Percentiles rank a stretch among this genome's conserved stretches.
These are phyloP conservation scores for Laetiporus sulphureus DNA, from an alignment of 1,284 basidiomycete genomes.

Conservation along the genomic window DNA sequence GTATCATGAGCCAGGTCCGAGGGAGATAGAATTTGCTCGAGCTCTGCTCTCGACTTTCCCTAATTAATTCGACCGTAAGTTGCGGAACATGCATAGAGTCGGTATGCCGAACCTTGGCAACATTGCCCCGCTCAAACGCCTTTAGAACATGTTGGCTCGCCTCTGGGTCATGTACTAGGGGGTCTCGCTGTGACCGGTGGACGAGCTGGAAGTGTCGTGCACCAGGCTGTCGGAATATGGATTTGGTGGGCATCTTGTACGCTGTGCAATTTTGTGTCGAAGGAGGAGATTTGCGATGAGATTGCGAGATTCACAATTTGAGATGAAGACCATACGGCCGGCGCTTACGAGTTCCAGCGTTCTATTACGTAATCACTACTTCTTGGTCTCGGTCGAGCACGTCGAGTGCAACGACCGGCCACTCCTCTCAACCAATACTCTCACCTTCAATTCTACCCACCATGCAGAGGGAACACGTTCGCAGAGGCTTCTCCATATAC, in stretches of 20 bases:
- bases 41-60: constrained; percentile 74
- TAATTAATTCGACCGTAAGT: constrained; percentile 20
- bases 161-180: constrained; percentile 90
- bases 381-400: constrained; percentile 14
- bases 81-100: constrained; percentile 2
- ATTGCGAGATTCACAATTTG: not conserved
- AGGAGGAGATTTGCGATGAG: not conserved
- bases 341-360: no score
- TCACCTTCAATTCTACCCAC: constrained; percentile 8
- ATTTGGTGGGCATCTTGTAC: constrained; percentile 58
- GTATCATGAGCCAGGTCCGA: constrained; percentile 49
- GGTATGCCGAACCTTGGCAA: constrained; percentile 46
- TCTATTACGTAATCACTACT: constrained; percentile 15
- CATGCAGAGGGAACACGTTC: constrained; percentile 68
- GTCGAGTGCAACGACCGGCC: constrained; percentile 10
- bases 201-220: constrained; percentile 95
- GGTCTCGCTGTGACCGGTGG: constrained; percentile 93
- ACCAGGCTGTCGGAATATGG: constrained; percentile 85
- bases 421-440: not conserved
- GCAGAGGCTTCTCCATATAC: constrained; percentile 83
- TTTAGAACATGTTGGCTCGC: constrained; percentile 88
- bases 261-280: not conserved
- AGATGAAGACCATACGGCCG: not conserved
- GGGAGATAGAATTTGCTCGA: constrained; percentile 56
- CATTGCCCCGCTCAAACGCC: constrained; percentile 67